phyloP scores from a whole-genome alignment of 768 basidiomycete species.

The Lyophyllum semitale region DNA sequence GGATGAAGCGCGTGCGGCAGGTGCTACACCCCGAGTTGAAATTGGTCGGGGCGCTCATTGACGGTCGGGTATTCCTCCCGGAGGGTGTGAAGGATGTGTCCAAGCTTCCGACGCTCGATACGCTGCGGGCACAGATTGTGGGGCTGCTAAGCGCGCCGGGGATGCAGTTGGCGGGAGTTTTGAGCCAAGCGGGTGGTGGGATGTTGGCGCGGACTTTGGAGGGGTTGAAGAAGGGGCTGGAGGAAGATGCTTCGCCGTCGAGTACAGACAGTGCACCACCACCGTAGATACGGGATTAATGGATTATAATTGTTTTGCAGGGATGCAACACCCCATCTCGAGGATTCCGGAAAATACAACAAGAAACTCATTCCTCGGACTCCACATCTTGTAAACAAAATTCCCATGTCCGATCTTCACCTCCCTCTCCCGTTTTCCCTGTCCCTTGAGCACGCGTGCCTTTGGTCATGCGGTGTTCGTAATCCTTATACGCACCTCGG shows the following conservation, averaged over 20 bases:
- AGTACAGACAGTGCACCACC: conserved; percentile 11
- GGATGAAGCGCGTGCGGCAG: conserved; percentile 60
- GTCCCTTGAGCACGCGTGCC: conserved; percentile 73
- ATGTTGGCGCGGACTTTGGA: conserved; percentile 71
- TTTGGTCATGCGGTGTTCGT: conserved; percentile 93
- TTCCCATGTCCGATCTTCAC: conserved; percentile 88
- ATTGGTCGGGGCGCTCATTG: conserved; percentile 79
- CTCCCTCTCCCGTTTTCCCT: conserved; percentile 69
- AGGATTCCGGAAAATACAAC: neutral
- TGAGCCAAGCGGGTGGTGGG: conserved; percentile 71
- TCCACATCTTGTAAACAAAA: conserved; percentile 54
- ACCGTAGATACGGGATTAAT: conserved; percentile 8
- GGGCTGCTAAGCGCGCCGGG: conserved; percentile 80
- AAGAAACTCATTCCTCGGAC: neutral
- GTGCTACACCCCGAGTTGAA: conserved; percentile 63
- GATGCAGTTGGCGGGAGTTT: conserved; percentile 68
- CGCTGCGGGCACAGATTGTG: conserved; percentile 79
- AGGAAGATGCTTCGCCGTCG: conserved; percentile 22
- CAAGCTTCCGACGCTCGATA: conserved; percentile 76
- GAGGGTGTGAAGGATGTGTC: conserved; percentile 62
- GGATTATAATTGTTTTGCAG: neutral
- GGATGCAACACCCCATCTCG: neutral
- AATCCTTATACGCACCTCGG: conserved; percentile 73
- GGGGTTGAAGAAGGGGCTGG: conserved; percentile 58
- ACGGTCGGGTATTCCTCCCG: conserved; percentile 68